A percentile compares a stretch with the other conserved stretches of the same genome.
phyloP scores from a whole-genome alignment of 176 grass and related monocot species.

The Oropetium thomaeum region DNA sequence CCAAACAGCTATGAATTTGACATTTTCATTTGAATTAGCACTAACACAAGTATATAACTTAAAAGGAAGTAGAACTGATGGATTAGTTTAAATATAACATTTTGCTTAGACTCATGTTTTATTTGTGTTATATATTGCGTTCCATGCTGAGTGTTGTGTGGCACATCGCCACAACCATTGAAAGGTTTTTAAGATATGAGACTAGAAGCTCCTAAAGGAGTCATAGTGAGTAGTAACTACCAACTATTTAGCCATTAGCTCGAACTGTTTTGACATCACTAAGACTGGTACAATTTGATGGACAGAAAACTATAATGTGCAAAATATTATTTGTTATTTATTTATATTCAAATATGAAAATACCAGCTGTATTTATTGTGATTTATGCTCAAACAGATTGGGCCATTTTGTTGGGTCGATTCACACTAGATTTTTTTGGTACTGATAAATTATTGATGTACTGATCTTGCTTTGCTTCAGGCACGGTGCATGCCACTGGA shows the following conservation, averaged over 20 bases:
- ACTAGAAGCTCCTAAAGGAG: background rate
- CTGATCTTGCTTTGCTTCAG: constrained; percentile 11
- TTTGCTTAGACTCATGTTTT: background rate
- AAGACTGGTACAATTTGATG: background rate
- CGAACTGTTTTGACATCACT: background rate
- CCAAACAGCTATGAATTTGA: background rate
- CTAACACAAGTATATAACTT: background rate
- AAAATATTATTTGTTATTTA: background rate
- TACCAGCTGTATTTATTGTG: background rate
- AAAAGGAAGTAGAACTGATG: background rate
- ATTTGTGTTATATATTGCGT: background rate
- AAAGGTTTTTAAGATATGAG: background rate
- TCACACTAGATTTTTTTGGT: constrained; percentile 14
- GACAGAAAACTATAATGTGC: background rate
- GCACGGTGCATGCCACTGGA: constrained; percentile 24
- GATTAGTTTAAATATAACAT: background rate
- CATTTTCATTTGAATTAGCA: background rate
- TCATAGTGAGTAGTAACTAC: background rate
- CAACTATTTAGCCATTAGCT: background rate
- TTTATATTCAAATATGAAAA: background rate
- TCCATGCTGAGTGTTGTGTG: background rate
- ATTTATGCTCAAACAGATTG: constrained; percentile 19
- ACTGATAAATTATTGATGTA: background rate
- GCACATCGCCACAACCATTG: background rate
- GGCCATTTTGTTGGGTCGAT: constrained; percentile 24